These are phyloP conservation scores for Globisporangium cylindrosporum DNA, from an alignment of 352 stramenopile species.

Conservation along the genomic window DNA sequence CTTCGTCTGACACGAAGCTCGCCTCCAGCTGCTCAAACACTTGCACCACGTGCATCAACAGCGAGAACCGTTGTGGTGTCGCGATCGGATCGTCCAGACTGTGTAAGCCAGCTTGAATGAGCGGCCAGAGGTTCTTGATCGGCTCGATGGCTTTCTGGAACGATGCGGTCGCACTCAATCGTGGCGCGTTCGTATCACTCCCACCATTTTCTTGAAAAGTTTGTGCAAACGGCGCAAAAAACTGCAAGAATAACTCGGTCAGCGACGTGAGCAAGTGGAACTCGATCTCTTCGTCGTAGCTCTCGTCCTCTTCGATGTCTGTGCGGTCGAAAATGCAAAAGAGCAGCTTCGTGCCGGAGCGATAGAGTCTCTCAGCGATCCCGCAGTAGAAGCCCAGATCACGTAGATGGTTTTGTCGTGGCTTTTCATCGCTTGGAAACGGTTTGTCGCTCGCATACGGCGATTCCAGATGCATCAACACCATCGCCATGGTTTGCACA, in stretches of 20 bases:
- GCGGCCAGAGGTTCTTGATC: conserved; percentile 47
- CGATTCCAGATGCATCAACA: conserved; percentile 44
- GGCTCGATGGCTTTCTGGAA: conserved; percentile 39
- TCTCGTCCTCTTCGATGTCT: conserved; percentile 67
- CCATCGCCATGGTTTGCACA: conserved; percentile 62
- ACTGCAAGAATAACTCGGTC: conserved; percentile 56
- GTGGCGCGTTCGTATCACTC: conserved; percentile 3
- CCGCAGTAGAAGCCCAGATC: conserved; percentile 35
- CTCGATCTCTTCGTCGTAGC: conserved; percentile 73
- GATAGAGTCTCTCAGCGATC: conserved; percentile 38
- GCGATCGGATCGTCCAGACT: conserved; percentile 46
- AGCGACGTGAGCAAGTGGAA: conserved; percentile 59
- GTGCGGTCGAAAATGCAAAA: conserved; percentile 72
- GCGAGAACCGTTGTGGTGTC: conserved; percentile 60
- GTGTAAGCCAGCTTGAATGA: conserved; percentile 38
- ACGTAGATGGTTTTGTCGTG: conserved; percentile 22
- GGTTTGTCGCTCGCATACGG: conserved; percentile 26
- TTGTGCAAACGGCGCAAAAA: conserved; percentile 46
- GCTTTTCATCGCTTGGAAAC: conserved; percentile 20
- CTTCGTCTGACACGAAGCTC: conserved; percentile 34
- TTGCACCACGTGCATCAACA: conserved; percentile 63
- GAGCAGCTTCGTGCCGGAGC: conserved; percentile 52
- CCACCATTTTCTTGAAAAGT: conserved; percentile 19
- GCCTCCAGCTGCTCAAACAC: conserved; percentile 56
- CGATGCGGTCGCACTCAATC: conserved; percentile 11